phyloP scores from a whole-genome alignment of 2,329 filamentous ascomycete genomes.

The Nannizziopsis barbatae region DNA sequence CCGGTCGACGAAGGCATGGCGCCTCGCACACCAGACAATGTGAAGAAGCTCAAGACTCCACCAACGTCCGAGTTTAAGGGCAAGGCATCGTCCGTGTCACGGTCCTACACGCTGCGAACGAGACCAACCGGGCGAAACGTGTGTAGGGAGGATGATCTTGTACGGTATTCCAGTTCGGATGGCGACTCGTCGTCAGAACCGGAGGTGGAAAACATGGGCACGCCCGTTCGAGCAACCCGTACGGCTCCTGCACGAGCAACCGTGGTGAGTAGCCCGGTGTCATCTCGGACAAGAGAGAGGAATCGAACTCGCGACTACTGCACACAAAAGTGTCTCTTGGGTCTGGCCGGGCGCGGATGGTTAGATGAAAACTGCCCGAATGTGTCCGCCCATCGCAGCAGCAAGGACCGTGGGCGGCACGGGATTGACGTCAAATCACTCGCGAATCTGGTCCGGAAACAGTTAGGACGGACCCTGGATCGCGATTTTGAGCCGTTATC shows the following conservation, averaged over 20 bases:
- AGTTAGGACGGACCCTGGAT: slow-evolving; percentile 7
- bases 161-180: background rate
- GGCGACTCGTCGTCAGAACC: background rate
- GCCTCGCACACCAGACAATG: background rate
- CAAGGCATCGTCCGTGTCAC: background rate
- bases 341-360: slow-evolving; percentile 15
- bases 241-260: no score
- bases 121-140: no score
- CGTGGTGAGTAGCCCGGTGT: no score
- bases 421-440: background rate
- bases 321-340: slow-evolving; percentile 22
- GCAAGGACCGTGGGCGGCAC: slow-evolving; percentile 2
- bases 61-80: slow-evolving; percentile 12
- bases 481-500: slow-evolving; percentile 1
- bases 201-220: slow-evolving; percentile 7
- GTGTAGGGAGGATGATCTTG: background rate
- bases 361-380: slow-evolving; percentile 24
- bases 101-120: no score
- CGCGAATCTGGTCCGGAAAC: slow-evolving; percentile 5
- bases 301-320: no score
- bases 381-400: slow-evolving; percentile 16
- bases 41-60: slow-evolving; percentile 20
- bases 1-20: background rate
- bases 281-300: no score
- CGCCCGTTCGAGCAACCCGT: slow-evolving; percentile 11